Evolutionary conservation across 2,329 filamentous ascomycete genomes (phyloP), one percentile per base, ranked within the genome.

Genomic region (Thielaviopsis euricoi): DNA sequence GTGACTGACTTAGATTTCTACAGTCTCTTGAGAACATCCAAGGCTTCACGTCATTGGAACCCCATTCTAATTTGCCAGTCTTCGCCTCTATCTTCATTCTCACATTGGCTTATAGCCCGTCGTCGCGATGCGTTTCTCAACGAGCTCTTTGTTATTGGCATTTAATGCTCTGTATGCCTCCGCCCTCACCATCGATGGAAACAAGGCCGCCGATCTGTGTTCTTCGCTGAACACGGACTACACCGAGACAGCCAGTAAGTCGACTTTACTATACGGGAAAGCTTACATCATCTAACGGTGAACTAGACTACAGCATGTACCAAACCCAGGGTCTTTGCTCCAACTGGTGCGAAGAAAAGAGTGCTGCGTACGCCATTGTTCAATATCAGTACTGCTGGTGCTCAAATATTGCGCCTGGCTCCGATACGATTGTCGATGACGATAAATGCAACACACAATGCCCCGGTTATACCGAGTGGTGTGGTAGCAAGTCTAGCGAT

Each of bases 261-360:
- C 29, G 29, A 33, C 15, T 17, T 43, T 43, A n/a, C 33, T 12
- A 5, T 10, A 12, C 10, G 10, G 6, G 6, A 43, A 43, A 17
- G 17, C 13, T 12, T 12, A n/a, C 17, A 2, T 10, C 37, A 43
- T 43, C 37, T 43, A 43, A 43, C 37, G 6, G 17, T n/a, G 13
- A n/a, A 48, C n/a, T 60, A 83, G 80, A 80, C 62, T 65, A 67
- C 33, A 78, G 74, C 61, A 76, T 75, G 62, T 84, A 70, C 61
- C 84, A 89, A 67, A 86, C 85, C 21, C 82, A 87, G 63, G 86
- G 86, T 29, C 75, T 82, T 13, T 91, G 87, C 66, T 70, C 74
- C 54, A 71, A 78, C 53, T 75, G 75, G 53, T 91, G 87, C 69
- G 64, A 69, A 25, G 65, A 66, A 21, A 63, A 64, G 23, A 64